These are phyloP conservation scores for Lipomyces yamadae DNA, from an alignment of 805 yeast species.

Conservation along the genomic window DNA sequence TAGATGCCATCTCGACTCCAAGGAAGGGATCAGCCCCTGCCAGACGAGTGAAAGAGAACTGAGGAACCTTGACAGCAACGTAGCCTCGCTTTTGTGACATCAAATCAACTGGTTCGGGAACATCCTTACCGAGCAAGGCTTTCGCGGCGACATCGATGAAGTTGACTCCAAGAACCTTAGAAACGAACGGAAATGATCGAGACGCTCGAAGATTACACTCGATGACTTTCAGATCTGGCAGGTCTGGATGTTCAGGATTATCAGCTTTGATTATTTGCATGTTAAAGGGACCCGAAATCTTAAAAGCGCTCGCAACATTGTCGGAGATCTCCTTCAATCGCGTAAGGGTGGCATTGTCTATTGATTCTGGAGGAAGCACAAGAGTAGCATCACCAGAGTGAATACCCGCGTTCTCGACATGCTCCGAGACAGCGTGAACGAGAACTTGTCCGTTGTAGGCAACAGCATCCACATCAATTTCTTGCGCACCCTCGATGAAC, in stretches of 20 bases:
- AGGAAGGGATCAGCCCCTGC: conserved; percentile 99
- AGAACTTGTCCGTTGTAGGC: conserved; percentile 85
- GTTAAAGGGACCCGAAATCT: conserved; percentile 96
- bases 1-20: conserved; percentile 99
- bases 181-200: conserved; percentile 98
- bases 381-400: conserved; percentile 99
- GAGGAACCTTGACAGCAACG: conserved; percentile 98
- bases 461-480: conserved; percentile 96
- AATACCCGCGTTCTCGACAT: conserved; percentile 97
- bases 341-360: conserved; percentile 66
- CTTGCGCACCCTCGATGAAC: conserved; percentile 94
- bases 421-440: conserved; percentile 96
- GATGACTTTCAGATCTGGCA: conserved; percentile 83
- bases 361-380: conserved; percentile 85
- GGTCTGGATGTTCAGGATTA: conserved; percentile 60
- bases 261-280: conserved; percentile 92
- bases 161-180: conserved; percentile 93
- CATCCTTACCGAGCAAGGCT: conserved; percentile 72
- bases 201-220: conserved; percentile 99
- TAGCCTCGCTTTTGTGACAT: conserved; percentile 73
- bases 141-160: conserved; percentile 93
- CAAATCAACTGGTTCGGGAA: conserved; percentile 80
- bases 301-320: conserved; percentile 92
- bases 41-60: conserved; percentile 95
- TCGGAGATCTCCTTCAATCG: conserved; percentile 87